Base-by-base conservation (phyloP, 1,139 yeast genomes). In the Pneumocystis oryctolagi region DNA sequence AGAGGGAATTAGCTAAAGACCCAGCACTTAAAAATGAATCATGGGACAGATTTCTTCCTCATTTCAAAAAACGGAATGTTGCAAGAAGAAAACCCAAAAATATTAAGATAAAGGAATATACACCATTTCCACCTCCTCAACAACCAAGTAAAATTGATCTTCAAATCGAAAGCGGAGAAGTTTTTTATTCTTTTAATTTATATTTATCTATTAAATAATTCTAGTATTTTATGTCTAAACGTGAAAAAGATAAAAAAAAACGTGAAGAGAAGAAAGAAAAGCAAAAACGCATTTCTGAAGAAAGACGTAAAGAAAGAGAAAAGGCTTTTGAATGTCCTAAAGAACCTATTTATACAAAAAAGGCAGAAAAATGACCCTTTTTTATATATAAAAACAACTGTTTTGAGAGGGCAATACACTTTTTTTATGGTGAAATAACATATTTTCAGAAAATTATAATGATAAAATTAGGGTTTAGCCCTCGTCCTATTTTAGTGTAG, bases 91-190 rank as follows among this genome's bases (percentile, higher is more conserved):
- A 84, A 79, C 87, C 92, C 67, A 84, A 82, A 78, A 81, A 81
- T 74, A 75, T 78, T 67, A 81, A 77, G 69, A 87, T 87, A 87
- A 89, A 84, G 76, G 85, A 83, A 2, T 92, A 92, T 81, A 92
- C 98, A 39, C 98, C 98, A 72, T 94, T 94, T 89, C 99, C 99
- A 76, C 98, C 98, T 69, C 88, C 89, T 65, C 99, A 89, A 76
- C 82, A 83, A 69, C 98, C 97, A 72, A 85, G 98, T 79, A 90
- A 92, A 87, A 80, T 94, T 75, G 99, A 94, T 82, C 78, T 90
- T 73, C 95, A 90, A 77, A 89, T 94, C 76, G 98, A 92, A 76
- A 85, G 95, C 78, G 99, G 99, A 82, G 98, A 94, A 75, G 55
- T 47, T 25, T 12, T 47, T 25, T 4, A 28, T 25, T 25, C 14